Base-by-base conservation (phyloP, 306 rosid genomes). In the Quillaja saponaria region DNA sequence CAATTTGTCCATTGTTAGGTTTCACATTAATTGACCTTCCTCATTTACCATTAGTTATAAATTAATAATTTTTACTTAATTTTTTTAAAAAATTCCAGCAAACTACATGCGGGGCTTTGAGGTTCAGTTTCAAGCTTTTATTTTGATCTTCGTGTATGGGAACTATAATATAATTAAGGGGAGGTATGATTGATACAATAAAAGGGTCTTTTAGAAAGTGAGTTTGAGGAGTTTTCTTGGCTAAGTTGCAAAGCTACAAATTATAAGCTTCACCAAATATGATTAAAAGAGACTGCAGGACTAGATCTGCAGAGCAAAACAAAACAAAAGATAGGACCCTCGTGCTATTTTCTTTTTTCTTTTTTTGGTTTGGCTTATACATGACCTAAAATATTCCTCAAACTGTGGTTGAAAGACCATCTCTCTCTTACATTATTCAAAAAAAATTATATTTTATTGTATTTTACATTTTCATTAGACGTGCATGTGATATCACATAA, bases 201-300 rank as follows among this genome's bases (percentile, higher is more conserved):
- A 78, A 78, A 69, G 81, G 75, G 51, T 56, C 71, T 78, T 79
- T 72, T 34, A 33, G 81, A 86, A 73, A 76, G 78, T 63, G 83
- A 73, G 74, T 60, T 80, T 44, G 58, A 41, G 69, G 61, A 57
- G 73, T 50, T 20, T 52, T 58, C 77, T 56, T 69, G 10, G 19
- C 51, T 51, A 67, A 18, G 37, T 69, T 72, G 51, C 68, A 71
- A 63, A 38, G 31, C 50, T 75, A 20, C 65, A 65, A 12, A 6
- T 20, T 40, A 51, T 42, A 15, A 4, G 16, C 21, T n/a, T n/a
- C n/a, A n/a, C n/a, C n/a, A n/a, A n/a, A n/a, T n/a, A n/a, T n/a
- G n/a, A n/a, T n/a, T n/a, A n/a, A n/a, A 14, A 40, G 54, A 14
- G 48, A 13, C 14, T 46, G 44, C 37, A 13, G 48, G 38, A n/a